Evolutionary conservation across 2,329 filamentous ascomycete species (phyloP).

Genomic region (Pseudogymnoascus destructans): DNA sequence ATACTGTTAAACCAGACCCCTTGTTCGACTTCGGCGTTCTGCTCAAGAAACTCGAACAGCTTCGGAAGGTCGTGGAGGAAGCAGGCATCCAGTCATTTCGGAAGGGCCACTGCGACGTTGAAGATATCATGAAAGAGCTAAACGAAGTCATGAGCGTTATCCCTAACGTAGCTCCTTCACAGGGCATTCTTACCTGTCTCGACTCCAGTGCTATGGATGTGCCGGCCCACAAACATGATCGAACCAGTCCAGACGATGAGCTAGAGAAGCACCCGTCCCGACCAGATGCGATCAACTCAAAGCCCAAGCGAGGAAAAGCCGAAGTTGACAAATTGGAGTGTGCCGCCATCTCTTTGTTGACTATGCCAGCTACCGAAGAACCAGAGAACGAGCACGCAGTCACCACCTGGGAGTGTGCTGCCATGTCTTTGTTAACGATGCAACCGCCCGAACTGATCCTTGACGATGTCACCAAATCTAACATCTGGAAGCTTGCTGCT

Average conservation of each 20-base stretch:
- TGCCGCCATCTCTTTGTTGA: background rate
- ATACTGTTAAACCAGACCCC: background rate
- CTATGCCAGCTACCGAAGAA: background rate
- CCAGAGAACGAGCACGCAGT: background rate
- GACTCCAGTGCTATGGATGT: background rate
- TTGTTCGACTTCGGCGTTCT: background rate
- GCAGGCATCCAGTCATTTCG: background rate
- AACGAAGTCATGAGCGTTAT: background rate
- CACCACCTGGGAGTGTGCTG: background rate
- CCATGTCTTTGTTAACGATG: background rate
- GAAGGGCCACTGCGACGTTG: background rate
- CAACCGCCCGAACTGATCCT: background rate
- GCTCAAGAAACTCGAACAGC: background rate
- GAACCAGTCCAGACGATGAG: background rate
- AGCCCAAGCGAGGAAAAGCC: background rate
- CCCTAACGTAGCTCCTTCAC: background rate
- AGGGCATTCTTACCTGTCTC: background rate
- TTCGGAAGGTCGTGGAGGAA: background rate
- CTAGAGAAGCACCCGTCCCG: background rate
- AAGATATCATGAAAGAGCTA: background rate
- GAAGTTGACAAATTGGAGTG: background rate
- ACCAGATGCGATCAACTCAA: background rate
- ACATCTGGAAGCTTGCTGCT: background rate
- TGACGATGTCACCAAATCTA: background rate
- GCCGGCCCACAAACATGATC: background rate